phyloP scores from a whole-genome alignment of 176 grass and related monocot species.

The Elymus sibiricus region DNA sequence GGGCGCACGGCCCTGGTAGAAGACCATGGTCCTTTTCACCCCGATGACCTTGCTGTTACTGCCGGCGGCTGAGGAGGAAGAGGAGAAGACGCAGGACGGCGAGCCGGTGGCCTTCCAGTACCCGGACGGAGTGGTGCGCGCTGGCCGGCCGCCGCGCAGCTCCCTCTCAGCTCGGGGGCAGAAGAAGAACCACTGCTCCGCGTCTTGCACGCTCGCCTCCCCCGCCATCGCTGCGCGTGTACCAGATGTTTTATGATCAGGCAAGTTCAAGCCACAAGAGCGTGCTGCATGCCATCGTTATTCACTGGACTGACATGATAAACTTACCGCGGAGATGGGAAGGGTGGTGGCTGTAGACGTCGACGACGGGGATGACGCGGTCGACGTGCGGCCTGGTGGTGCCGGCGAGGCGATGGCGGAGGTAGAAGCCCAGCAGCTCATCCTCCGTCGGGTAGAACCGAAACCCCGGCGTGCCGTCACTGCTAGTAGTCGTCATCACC shows the following conservation, averaged over 20 bases:
- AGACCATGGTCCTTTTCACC: conserved; percentile 67
- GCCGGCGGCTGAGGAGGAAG: background rate
- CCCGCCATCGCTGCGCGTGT: conserved; percentile 40
- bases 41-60: conserved; percentile 31
- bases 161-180: conserved; percentile 55
- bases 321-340: conserved; percentile 53
- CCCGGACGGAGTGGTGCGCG: conserved; percentile 55
- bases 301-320: background rate
- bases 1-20: conserved; percentile 49
- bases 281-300: too few relatives aligned
- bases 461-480: conserved; percentile 33
- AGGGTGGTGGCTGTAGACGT: conserved; percentile 66
- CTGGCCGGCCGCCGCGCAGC: conserved; percentile 40
- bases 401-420: conserved; percentile 51
- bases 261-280: background rate
- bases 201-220: conserved; percentile 37
- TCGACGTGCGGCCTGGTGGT: conserved; percentile 26
- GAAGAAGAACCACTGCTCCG: conserved; percentile 81
- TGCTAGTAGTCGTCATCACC: background rate
- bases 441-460: conserved; percentile 91
- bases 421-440: conserved; percentile 70
- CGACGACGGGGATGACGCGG: conserved; percentile 58
- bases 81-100: conserved; percentile 43
- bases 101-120: conserved; percentile 84
- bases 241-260: background rate